Evolutionary conservation across 176 grass and related monocot genomes (phyloP).

Genomic region (Musa itinerans): DNA sequence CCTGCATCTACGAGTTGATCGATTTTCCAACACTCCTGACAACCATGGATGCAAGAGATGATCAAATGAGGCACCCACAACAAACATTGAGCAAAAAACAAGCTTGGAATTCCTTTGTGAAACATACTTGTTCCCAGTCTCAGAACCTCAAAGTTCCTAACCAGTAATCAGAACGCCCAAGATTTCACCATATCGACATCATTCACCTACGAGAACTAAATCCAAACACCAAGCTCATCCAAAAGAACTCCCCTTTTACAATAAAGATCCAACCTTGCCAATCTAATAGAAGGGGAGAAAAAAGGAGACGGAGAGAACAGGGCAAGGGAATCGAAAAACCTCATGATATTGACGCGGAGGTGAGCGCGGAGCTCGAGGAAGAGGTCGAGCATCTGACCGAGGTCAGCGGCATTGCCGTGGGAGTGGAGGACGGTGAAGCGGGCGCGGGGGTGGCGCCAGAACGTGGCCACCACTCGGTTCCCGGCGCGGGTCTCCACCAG

Average conservation of each 20-base stretch:
- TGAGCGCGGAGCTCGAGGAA: constrained; percentile 87
- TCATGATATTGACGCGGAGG: constrained; percentile 97
- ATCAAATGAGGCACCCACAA: too few relatives aligned
- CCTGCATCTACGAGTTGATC: neutral
- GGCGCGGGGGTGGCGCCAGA: constrained; percentile 70
- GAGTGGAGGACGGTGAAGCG: constrained; percentile 79
- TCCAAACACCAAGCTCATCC: too few relatives aligned
- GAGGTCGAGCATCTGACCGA: constrained; percentile 93
- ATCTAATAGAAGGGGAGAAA: neutral
- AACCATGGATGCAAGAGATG: neutral
- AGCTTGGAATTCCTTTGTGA: too few relatives aligned
- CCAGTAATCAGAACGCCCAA: too few relatives aligned
- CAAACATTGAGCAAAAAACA: too few relatives aligned
- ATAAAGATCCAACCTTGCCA: neutral
- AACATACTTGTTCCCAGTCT: too few relatives aligned
- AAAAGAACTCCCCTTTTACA: neutral
- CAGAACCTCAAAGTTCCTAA: too few relatives aligned
- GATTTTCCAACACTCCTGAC: neutral
- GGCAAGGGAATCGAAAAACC: constrained; percentile 20
- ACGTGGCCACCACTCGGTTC: constrained; percentile 61
- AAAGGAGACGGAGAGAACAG: neutral
- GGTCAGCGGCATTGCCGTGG: constrained; percentile 92
- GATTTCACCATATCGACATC: too few relatives aligned
- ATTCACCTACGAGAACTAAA: too few relatives aligned
- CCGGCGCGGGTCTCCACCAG: constrained; percentile 47